A percentile compares a stretch with the other conserved stretches of the same genome.
These are phyloP conservation scores for Phyllostachys edulis DNA, from an alignment of 176 grass and related monocot genomes.

Conservation along the genomic window DNA sequence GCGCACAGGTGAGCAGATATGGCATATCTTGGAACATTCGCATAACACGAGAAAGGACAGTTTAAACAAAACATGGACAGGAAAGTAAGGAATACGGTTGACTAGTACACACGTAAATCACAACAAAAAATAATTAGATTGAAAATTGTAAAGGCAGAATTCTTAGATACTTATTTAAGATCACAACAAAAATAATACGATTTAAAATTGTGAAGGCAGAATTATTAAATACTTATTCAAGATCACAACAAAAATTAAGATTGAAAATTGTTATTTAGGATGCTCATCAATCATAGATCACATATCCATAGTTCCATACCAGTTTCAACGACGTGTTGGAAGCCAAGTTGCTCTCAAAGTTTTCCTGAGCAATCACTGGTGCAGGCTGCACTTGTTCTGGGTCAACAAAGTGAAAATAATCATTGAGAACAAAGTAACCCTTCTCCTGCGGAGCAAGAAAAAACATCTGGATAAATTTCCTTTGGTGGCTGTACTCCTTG, in stretches of 20 bases:
- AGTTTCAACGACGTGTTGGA: conserved; percentile 40
- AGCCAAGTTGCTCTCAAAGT: conserved; percentile 57
- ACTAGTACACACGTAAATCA: neutral
- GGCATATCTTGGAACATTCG: neutral
- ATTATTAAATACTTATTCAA: neutral
- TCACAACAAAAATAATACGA: neutral
- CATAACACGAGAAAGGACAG: neutral
- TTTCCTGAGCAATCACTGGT: conserved; percentile 39
- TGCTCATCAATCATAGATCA: neutral
- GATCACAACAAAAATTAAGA: neutral
- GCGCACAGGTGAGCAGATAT: neutral
- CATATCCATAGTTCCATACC: conserved; percentile 33
- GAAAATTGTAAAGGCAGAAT: neutral
- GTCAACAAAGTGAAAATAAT: conserved; percentile 92
- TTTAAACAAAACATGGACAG: neutral
- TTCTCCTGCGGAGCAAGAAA: conserved; percentile 97
- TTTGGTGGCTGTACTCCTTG: conserved; percentile 64
- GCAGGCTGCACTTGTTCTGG: conserved; percentile 72
- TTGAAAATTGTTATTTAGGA: neutral
- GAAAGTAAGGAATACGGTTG: neutral
- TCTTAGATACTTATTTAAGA: neutral
- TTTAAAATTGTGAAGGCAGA: neutral
- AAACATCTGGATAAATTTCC: conserved; percentile 89
- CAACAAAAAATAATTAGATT: neutral
- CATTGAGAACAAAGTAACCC: conserved; percentile 95